Evolutionary conservation across 306 rosid species (phyloP).

Genomic region (Comarum palustre): DNA sequence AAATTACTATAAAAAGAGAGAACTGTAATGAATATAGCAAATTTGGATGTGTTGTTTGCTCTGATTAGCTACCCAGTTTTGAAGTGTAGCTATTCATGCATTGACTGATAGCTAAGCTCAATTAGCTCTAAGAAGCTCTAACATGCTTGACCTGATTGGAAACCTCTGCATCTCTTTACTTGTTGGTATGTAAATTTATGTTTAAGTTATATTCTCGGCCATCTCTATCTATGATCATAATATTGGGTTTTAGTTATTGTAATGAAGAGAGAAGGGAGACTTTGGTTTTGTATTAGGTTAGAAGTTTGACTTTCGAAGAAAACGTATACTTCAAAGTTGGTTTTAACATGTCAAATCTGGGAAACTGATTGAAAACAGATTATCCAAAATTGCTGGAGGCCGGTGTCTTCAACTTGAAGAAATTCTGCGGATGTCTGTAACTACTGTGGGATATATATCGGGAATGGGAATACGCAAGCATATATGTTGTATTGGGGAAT

Average conservation of each 20-base stretch:
- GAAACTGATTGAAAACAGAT: not conserved
- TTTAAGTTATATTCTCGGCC: not conserved
- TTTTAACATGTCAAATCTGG: not conserved
- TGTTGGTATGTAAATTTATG: not conserved
- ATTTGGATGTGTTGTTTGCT: not conserved
- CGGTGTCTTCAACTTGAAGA: not conserved
- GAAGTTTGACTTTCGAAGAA: not conserved
- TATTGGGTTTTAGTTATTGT: not conserved
- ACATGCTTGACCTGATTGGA: no score
- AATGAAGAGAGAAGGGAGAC: not conserved
- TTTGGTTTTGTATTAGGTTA: not conserved
- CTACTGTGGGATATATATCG: not conserved
- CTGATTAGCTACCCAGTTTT: not conserved
- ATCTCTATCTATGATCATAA: no score
- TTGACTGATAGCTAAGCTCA: not conserved
- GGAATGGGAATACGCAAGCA: not conserved
- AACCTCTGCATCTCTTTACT: not conserved
- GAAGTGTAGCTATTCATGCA: slow-evolving; percentile 11
- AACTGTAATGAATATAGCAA: not conserved
- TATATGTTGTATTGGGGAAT: not conserved
- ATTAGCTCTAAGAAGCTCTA: not conserved
- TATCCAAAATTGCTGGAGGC: not conserved
- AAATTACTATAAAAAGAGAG: not conserved
- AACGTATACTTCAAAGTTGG: not conserved
- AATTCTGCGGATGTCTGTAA: not conserved